Conservation (phyloP, 352 stramenopile genomes). For the Saprolegnia parasitica region DNA sequence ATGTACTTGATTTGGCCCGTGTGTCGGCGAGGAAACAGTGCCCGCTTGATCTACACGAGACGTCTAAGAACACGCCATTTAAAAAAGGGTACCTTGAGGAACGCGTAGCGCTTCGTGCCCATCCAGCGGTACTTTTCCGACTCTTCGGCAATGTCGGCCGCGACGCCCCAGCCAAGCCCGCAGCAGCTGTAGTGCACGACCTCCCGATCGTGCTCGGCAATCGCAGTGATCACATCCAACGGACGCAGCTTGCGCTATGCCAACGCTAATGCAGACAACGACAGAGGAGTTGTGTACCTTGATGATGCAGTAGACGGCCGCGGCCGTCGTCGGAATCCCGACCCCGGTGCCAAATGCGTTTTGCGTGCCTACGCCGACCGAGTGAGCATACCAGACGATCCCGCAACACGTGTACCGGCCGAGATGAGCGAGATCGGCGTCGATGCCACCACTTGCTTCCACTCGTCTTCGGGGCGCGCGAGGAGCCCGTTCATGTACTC, state of each 20-base stretch:
- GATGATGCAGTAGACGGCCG: slow-evolving; percentile 74
- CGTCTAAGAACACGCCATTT: not conserved
- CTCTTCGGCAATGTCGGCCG: slow-evolving; percentile 67
- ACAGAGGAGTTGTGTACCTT: slow-evolving; percentile 33
- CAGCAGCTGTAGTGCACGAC: slow-evolving; percentile 80
- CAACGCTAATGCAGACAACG: not conserved
- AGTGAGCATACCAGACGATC: not conserved
- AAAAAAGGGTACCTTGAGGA: slow-evolving; percentile 54
- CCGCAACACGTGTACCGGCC: slow-evolving; percentile 33
- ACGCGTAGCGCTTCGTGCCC: slow-evolving; percentile 64
- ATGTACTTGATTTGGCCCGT: slow-evolving; percentile 63
- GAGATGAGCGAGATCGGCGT: slow-evolving; percentile 79
- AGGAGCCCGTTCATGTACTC: slow-evolving; percentile 82
- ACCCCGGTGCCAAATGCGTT: slow-evolving; percentile 74
- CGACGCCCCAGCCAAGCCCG: slow-evolving; percentile 68
- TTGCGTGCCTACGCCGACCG: slow-evolving; percentile 38
- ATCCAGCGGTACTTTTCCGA: slow-evolving; percentile 80
- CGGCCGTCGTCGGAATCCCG: slow-evolving; percentile 59
- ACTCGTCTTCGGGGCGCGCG: slow-evolving; percentile 65
- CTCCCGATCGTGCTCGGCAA: slow-evolving; percentile 47
- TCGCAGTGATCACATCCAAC: slow-evolving; percentile 68
- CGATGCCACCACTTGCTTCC: slow-evolving; percentile 72
- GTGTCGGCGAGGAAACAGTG: slow-evolving; percentile 57
- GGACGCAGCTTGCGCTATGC: slow-evolving; percentile 62
- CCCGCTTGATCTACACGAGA: slow-evolving; percentile 39